These are phyloP conservation scores for Remersonia thermophila DNA, from an alignment of 2,329 filamentous ascomycete species.

Conservation along the genomic window DNA sequence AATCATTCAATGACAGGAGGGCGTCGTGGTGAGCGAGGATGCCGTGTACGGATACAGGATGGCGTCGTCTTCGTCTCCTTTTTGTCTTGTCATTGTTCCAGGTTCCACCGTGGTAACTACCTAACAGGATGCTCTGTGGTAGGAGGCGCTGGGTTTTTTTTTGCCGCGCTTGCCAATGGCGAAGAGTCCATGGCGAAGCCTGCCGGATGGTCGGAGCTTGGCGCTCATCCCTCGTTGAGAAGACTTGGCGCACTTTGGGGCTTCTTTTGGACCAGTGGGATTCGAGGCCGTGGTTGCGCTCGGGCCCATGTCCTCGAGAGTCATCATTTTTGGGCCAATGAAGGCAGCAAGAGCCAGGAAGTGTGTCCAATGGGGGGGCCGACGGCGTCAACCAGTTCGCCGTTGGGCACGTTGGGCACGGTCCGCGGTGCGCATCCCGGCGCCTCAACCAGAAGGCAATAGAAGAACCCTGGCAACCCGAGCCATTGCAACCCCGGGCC, in stretches of 20 bases:
- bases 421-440: background rate
- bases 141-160: too few species aligned
- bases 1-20: too few species aligned
- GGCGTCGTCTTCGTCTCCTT: too few species aligned
- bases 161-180: constrained; percentile 9
- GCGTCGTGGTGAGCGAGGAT: too few species aligned
- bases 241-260: too few species aligned
- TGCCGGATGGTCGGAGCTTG: constrained; percentile 18
- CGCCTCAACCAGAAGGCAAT: background rate
- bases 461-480: background rate
- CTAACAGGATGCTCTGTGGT: too few species aligned
- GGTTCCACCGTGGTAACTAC: too few species aligned
- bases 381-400: constrained; percentile 14
- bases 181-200: background rate
- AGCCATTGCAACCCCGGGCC: background rate
- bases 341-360: constrained; percentile 21
- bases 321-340: constrained; percentile 30
- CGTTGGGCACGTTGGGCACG: constrained; percentile 3
- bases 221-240: too few species aligned
- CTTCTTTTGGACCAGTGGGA: constrained; percentile 38
- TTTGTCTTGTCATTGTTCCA: too few species aligned
- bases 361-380: constrained; percentile 26
- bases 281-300: constrained; percentile 29
- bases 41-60: too few species aligned
- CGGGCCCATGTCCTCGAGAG: constrained; percentile 22